Percentiles rank a stretch among this genome's conserved stretches.
Evolutionary conservation across 805 yeast species (phyloP).

Genomic region (Zygosaccharomyces bailii): DNA sequence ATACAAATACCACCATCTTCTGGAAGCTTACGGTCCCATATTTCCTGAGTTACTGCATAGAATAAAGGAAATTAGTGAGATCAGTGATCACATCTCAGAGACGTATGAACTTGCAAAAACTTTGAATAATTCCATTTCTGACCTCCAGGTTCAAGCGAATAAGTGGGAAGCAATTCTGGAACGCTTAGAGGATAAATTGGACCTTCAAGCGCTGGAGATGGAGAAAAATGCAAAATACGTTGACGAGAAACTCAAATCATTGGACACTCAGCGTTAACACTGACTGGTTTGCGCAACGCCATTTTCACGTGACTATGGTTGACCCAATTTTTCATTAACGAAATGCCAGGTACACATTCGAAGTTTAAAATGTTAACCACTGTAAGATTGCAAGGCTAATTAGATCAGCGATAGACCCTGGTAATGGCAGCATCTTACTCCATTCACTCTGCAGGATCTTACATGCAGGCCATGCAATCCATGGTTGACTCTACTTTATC

Average conservation of each 20-base stretch:
- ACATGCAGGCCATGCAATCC: constrained; percentile 72
- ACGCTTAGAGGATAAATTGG: constrained; percentile 20
- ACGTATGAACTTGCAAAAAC: constrained; percentile 20
- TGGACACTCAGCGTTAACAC: not conserved
- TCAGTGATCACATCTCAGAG: constrained; percentile 23
- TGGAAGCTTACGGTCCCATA: constrained; percentile 19
- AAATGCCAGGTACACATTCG: too few relatives aligned
- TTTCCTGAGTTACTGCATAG: constrained; percentile 31
- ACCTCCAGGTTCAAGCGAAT: constrained; percentile 24
- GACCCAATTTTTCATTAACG: not conserved
- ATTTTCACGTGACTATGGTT: not conserved
- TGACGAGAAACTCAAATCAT: constrained; percentile 3
- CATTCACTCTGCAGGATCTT: constrained; percentile 66
- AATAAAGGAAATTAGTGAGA: constrained; percentile 24
- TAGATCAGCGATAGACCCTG: not conserved
- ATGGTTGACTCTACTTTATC: constrained; percentile 50
- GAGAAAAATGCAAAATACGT: constrained; percentile 3
- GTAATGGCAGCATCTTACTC: constrained; percentile 50
- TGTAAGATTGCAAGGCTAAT: not conserved
- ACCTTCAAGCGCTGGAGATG: constrained; percentile 11
- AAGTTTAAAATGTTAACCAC: too few relatives aligned
- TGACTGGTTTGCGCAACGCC: not conserved
- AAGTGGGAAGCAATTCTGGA: constrained; percentile 30
- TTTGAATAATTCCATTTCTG: constrained; percentile 20
- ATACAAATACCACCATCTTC: constrained; percentile 20